Percentiles rank a stretch among this genome's conserved stretches.
Evolutionary conservation across 2,329 filamentous ascomycete genomes (phyloP).

Genomic region (Diatrype stigma): DNA sequence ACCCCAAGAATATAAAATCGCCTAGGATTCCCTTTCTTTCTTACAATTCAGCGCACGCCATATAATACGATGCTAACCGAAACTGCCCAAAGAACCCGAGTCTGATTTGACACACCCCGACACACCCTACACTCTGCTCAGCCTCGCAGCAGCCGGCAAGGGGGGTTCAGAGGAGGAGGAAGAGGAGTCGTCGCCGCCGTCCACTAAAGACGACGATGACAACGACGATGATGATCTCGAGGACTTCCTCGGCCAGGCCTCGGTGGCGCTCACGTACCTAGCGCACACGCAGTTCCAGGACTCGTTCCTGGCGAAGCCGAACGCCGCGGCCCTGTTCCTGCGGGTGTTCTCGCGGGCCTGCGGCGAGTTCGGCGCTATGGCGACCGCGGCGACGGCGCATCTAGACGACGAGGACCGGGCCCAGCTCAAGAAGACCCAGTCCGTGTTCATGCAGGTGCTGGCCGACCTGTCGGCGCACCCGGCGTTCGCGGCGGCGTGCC

Average conservation of each 20-base stretch:
- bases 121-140: conserved; percentile 47
- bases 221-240: conserved; percentile 38
- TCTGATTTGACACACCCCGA: conserved; percentile 36
- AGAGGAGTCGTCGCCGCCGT: too few species aligned
- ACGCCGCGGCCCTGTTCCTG: conserved; percentile 41
- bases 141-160: conserved; percentile 40
- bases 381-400: conserved; percentile 32
- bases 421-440: conserved; percentile 45
- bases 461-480: conserved; percentile 49
- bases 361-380: conserved; percentile 33
- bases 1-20: background rate
- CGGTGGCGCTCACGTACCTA: conserved; percentile 53
- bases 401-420: conserved; percentile 37
- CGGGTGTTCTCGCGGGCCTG: conserved; percentile 45
- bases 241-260: conserved; percentile 48
- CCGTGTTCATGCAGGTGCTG: conserved; percentile 46
- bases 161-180: too few species aligned
- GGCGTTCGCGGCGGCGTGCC: conserved; percentile 38
- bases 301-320: conserved; percentile 37
- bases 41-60: too few species aligned
- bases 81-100: conserved; percentile 43
- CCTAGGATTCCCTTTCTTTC: background rate
- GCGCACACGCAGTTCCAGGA: conserved; percentile 49
- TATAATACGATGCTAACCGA: conserved; percentile 1
- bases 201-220: too few species aligned